Base-by-base conservation (phyloP, 306 rosid species). In the Vigna trinervia region DNA sequence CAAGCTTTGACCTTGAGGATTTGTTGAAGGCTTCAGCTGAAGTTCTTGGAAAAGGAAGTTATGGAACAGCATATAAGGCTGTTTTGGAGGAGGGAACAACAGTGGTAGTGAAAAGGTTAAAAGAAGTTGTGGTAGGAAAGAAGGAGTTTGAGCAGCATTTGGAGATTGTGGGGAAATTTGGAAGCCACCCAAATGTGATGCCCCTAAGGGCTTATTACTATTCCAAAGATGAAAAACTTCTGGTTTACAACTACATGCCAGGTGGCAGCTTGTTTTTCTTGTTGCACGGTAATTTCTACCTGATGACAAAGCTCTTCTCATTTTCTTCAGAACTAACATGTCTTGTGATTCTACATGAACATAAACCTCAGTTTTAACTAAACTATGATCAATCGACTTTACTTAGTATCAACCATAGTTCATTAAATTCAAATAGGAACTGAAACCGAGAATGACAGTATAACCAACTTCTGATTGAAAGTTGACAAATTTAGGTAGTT, bases 21-120 rank as follows among this genome's bases (percentile, higher is more conserved):
- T 78, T 92, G 63, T 75, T 92, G 67, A 88, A 92, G 85, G 96
- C 97, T 5, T 92, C 97, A 0, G 96, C 97, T 45, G 97, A 92
- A 82, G 94, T 92, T 87, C 93, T 92, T 26, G 97, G 97, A 20
- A 92, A 92, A 78, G 97, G 97, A 50, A 90, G 90, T 43, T 84
- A 83, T 71, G 97, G 97, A 39, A 92, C 97, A 47, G 91, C 97
- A 30, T 92, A 92, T 53, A 92, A 88, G 86, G 97, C 97, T 66
- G 93, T 90, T 82, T 77, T 92, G 88, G 97, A 92, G 62, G 97
- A 92, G 43, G 97, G 90, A 41, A 87, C 87, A 57, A 90, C 89
- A 1, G 95, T 90, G 75, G 97, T 88, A 8, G 97, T 92, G 52
- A 92, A 90, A 68, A 83, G 97, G 84, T 69, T 92, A 73, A 87